phyloP scores from a whole-genome alignment of 495 filamentous ascomycete species.

The Neurospora intermedia region DNA sequence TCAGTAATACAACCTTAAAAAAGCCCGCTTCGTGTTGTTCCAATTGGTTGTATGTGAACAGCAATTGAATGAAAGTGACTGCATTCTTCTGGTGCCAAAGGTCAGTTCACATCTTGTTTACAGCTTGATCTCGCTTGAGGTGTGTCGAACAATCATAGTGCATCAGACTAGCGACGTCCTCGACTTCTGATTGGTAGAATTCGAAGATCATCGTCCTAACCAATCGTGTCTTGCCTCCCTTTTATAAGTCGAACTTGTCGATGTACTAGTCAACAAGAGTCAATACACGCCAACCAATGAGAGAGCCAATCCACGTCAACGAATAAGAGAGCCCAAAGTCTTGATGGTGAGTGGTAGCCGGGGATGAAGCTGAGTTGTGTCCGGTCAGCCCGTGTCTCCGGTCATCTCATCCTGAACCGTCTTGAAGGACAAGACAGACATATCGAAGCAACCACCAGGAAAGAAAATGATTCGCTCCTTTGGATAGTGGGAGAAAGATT shows the following conservation, averaged over 20 bases:
- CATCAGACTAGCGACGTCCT: background rate
- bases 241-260: background rate
- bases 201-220: background rate
- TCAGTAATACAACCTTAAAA: slow-evolving; percentile 1
- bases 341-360: background rate
- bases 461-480: background rate
- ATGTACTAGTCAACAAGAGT: background rate
- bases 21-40: background rate
- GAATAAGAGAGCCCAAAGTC: background rate
- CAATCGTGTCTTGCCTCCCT: background rate
- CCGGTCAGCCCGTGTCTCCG: background rate
- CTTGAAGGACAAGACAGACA: background rate
- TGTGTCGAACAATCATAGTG: background rate
- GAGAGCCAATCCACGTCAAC: background rate
- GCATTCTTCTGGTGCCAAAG: background rate
- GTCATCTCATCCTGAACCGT: background rate
- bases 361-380: background rate
- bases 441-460: background rate
- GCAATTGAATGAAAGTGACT: background rate
- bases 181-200: background rate
- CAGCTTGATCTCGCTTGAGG: background rate
- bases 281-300: background rate
- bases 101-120: background rate
- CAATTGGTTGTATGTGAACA: background rate
- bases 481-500: background rate